Evolutionary conservation across 2,329 filamentous ascomycete species (phyloP).

Genomic region (Venturia carpophila): DNA sequence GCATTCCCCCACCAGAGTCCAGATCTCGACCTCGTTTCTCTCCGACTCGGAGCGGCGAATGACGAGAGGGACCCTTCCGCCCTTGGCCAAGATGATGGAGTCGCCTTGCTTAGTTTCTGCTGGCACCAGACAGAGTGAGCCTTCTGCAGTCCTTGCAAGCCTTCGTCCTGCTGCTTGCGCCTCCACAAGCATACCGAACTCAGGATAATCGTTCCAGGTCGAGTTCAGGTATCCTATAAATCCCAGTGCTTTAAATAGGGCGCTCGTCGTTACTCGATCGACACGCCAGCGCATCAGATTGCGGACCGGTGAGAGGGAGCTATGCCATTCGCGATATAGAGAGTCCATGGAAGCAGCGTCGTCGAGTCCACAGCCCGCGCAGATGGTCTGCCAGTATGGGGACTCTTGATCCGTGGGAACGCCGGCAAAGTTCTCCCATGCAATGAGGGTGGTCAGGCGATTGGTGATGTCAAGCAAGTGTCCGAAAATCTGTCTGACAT

Average conservation of each 20-base stretch:
- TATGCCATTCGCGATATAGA: conserved; percentile 1
- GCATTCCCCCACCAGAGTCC: conserved; percentile 2
- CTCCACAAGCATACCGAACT: conserved; percentile 4
- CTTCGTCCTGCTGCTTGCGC: neutral
- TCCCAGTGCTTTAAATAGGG: conserved; percentile 5
- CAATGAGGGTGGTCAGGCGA: neutral
- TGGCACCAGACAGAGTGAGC: conserved; percentile 2
- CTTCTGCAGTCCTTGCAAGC: conserved; percentile 3
- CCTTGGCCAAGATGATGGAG: neutral
- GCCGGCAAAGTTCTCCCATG: conserved; percentile 8
- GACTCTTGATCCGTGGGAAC: neutral
- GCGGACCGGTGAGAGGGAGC: neutral
- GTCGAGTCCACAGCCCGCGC: neutral
- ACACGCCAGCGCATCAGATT: neutral
- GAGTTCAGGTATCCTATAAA: neutral
- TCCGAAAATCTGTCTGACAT: neutral
- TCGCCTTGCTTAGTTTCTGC: neutral
- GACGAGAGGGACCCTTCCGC: conserved; percentile 6
- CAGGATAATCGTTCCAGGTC: neutral
- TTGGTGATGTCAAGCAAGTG: neutral
- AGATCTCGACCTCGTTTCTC: neutral
- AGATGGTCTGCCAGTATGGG: neutral
- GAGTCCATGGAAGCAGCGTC: neutral
- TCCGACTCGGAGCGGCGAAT: neutral
- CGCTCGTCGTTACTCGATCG: neutral